These are phyloP conservation scores for Salvia sclarea DNA, from an alignment of 305 asterid species.

Conservation along the genomic window DNA sequence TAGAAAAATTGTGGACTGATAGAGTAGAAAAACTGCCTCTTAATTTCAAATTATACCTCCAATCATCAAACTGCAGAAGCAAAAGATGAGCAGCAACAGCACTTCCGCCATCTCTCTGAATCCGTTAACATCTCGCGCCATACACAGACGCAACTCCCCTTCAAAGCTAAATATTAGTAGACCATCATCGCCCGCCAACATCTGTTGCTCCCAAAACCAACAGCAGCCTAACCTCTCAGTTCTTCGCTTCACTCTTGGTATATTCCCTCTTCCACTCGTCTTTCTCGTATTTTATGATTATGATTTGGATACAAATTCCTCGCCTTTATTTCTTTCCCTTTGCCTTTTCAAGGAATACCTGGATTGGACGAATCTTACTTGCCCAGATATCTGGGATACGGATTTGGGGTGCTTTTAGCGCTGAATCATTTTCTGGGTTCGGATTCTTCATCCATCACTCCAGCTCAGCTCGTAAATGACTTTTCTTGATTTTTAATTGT, in stretches of 20 bases:
- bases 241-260: slow-evolving; percentile 95
- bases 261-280: background rate
- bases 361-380: slow-evolving; percentile 93
- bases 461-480: slow-evolving; percentile 73
- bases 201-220: slow-evolving; percentile 42
- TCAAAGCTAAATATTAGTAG: slow-evolving; percentile 28
- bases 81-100: slow-evolving; percentile 30
- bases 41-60: no score
- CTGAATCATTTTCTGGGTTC: slow-evolving; percentile 78
- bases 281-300: background rate
- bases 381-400: slow-evolving; percentile 91
- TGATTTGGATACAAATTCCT: background rate
- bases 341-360: slow-evolving; percentile 60
- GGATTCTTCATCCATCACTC: slow-evolving; percentile 58
- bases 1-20: no score
- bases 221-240: slow-evolving; percentile 80
- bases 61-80: background rate
- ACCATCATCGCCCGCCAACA: slow-evolving; percentile 23
- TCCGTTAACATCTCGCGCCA: slow-evolving; percentile 36
- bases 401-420: slow-evolving; percentile 73
- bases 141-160: slow-evolving; percentile 27
- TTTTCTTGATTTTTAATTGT: background rate
- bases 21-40: background rate
- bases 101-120: slow-evolving; percentile 20
- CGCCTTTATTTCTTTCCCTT: background rate